Evolutionary conservation across 2,329 filamentous ascomycete species (phyloP), one percentile per base, ranked within the genome.

Genomic region (Fusarium nurragi): DNA sequence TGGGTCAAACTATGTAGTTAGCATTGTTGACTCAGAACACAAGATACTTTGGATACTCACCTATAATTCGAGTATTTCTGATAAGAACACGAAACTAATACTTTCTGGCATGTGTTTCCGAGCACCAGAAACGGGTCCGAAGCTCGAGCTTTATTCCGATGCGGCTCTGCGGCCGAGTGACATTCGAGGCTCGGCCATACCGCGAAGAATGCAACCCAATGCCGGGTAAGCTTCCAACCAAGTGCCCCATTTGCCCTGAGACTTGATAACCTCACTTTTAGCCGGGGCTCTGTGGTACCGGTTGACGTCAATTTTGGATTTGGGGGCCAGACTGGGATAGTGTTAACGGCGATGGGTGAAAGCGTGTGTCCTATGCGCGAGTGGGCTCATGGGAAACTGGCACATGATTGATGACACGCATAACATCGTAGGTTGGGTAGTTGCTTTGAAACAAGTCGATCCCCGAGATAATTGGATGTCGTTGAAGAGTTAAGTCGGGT

Each of bases 131-230:
- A 18, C 5, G 37, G 43, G 21, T 12, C 28, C 18, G 28, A 34
- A 39, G 21, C 25, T 45, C 39, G 26, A 34, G 21, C 22, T 60
- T 58, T 60, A 58, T 60, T 34, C 53, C 39, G 38, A 52, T 46
- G 57, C 30, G 54, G 46, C 40, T 60, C 54, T 60, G 54, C 54
- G 23, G 22, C 26, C 23, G 16, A 36, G 18, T 25, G 21, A 41
- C 16, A 38, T 19, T 38, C 22, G 21, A 52, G 40, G 36, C 40
- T 46, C 40, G 47, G 40, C 9, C 19, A 41, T 38, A 28, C 36
- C 37, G 30, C 22, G 22, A 39, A 25, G 14, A 38, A 39, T 59
- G 54, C 40, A 36, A 51, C 53, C 22, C 36, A 38, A 28, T n/a
- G 16, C 11, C 21, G 13, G 36, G 16, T 22, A 28, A 23, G 23